A percentile compares a stretch with the other conserved stretches of the same genome.
phyloP scores from a whole-genome alignment of 2,329 filamentous ascomycete species.

The Aspergillus tubingensis region DNA sequence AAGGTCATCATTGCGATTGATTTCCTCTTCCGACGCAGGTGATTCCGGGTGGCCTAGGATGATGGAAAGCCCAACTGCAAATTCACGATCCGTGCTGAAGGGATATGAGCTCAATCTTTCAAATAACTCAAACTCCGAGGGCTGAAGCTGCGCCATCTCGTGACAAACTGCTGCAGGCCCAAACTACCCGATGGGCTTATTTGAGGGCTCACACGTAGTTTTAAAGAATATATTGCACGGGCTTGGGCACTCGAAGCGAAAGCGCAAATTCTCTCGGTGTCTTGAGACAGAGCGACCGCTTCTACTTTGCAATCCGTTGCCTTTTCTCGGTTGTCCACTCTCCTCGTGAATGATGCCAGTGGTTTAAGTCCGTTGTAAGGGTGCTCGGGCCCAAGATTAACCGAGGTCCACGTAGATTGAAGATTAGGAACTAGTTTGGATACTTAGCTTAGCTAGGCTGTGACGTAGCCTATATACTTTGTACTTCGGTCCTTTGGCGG shows the following conservation, averaged over 20 bases:
- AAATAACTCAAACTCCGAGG: conserved; percentile 27
- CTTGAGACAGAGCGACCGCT: background rate
- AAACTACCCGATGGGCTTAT: background rate
- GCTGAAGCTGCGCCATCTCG: conserved; percentile 10
- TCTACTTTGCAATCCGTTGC: too few species aligned
- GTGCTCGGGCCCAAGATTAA: background rate
- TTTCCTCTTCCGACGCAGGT: conserved; percentile 42
- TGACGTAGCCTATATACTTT: background rate
- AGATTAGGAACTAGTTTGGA: too few species aligned
- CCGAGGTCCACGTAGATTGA: background rate
- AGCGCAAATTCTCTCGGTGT: background rate
- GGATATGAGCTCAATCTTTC: conserved; percentile 40
- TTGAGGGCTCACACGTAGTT: background rate
- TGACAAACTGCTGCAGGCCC: background rate
- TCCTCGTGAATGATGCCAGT: background rate
- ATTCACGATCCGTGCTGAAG: conserved; percentile 47
- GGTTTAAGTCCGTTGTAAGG: background rate
- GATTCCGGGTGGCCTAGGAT: conserved; percentile 47
- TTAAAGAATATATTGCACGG: background rate
- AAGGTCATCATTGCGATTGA: conserved; percentile 43
- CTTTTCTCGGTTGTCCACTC: background rate
- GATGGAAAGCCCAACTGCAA: conserved; percentile 49
- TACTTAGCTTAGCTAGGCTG: background rate
- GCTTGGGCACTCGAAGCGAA: background rate
- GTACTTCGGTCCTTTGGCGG: background rate